Base-by-base conservation (phyloP, 768 basidiomycete genomes). In the Trametes cingulata region DNA sequence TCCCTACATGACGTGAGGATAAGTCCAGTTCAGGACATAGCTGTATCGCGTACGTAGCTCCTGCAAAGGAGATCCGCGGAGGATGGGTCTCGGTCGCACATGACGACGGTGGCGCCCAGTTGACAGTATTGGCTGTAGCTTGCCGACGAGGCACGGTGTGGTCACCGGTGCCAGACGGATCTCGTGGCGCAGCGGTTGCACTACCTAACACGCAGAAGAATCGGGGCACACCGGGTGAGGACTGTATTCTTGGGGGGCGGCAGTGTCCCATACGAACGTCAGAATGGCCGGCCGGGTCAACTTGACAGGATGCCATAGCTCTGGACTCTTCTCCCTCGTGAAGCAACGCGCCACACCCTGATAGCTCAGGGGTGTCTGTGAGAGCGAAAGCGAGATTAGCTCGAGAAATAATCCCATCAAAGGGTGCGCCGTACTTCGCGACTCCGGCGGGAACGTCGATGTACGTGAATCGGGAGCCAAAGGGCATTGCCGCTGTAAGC, bases 391-490 rank as follows among this genome's bases (percentile, higher is more conserved):
- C 17, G 41, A 42, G 29, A 33, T 33, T 33, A 33, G 29, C 29
- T 33, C n/a, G 41, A 9, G 8, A 9, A 8, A 4, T n/a, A n/a
- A 9, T 9, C 39, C 19, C 39, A 15, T 40, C 39, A 5, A 15
- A 40, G 39, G 39, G 41, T 19, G 37, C 20, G 10, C n/a, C 29
- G 29, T 33, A 33, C 29, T 10, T 33, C 10, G 6, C 17, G 17
- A 14, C 52, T 27, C 52, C 35, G 13, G 35, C 48, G 33, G 20
- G 33, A 15, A 55, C 56, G 56, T 25, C 47, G 10, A 41, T 35
- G 56, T 57, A 57, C 56, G 56, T 57, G 56, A 57, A 49, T 33
- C 56, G 56, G 56, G 47, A 57, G 56, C 27, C 36, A 41, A 33
- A 57, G 39, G 39, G 24, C 27, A 27, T 41, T 41, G 6, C 15